Conservation (phyloP, 2,329 filamentous ascomycete species). For the Curvularia eragrostidis region DNA sequence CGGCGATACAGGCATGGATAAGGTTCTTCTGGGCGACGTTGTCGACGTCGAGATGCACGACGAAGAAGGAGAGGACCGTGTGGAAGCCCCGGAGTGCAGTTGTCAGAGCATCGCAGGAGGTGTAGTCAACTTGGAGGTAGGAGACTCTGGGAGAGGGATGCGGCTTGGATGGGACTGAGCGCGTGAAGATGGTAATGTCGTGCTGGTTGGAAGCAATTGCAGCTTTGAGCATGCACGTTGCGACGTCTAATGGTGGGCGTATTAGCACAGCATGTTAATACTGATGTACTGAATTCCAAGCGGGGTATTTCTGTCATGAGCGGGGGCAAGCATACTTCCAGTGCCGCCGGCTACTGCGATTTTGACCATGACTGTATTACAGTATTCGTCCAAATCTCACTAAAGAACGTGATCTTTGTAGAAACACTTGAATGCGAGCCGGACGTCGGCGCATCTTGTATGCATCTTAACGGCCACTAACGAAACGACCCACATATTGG, state of each 20-base stretch:
- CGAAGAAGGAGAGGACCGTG: conserved; percentile 56
- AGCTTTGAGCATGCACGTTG: conserved; percentile 60
- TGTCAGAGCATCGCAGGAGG: conserved; percentile 48
- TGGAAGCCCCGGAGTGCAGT: conserved; percentile 56
- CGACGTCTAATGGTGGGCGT: conserved; percentile 54
- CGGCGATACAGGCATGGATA: conserved; percentile 41
- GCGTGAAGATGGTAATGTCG: conserved; percentile 59
- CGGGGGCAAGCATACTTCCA: conserved; percentile 36
- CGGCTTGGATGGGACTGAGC: conserved; percentile 41
- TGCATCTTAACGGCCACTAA: neutral
- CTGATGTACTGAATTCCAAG: neutral
- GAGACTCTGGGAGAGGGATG: conserved; percentile 38
- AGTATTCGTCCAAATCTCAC: neutral
- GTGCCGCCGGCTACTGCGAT: conserved; percentile 48
- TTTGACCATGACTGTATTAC: conserved; percentile 36
- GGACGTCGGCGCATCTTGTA: neutral
- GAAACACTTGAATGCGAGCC: neutral
- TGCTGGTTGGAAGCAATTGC: conserved; percentile 60
- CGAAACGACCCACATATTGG: neutral
- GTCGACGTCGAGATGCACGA: conserved; percentile 35
- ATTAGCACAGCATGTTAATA: neutral
- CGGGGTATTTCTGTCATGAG: neutral
- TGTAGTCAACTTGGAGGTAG: conserved; percentile 57
- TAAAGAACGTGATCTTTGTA: neutral
- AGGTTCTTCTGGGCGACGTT: conserved; percentile 40